Evolutionary conservation across 2,329 filamentous ascomycete genomes (phyloP), one percentile per base, ranked within the genome.

Genomic region (Ophiosphaerella herpotricha): DNA sequence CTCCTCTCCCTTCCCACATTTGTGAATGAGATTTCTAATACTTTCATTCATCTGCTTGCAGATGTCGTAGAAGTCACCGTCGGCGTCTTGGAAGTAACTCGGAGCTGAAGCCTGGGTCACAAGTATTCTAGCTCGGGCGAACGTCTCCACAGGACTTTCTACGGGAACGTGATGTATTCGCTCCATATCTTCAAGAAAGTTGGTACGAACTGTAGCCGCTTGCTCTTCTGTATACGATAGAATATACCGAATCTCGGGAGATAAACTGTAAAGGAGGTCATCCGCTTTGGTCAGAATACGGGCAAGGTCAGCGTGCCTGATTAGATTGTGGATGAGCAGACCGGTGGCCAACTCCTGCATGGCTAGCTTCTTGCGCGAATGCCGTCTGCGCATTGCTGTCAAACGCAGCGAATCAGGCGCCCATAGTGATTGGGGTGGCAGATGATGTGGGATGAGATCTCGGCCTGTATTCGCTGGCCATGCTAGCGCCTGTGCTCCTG

Each of bases 371-470:
- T 78, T 78, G 47, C 70, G 66, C 0, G 64, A 68, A 58, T 74
- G 75, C 32, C 67, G 60, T 33, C 54, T 66, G 8, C 61, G 52
- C 29, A 71, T 55, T 0, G 71, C 68, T 14, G 63, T 68, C 32
- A 52, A 40, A 13, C 73, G 74, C 12, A 60, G 44, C 7, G 45
- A 14, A n/a, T 71, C 65, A 0, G 60, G 46, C 2, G 77, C 74
- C 64, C 77, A 80, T 23, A 79, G 60, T 3, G 77, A 80, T 45
- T 79, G 74, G 3, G 78, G 77, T 7, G 77, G 71, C 21, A 79
- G 57, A 45, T 72, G 56, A 26, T 69, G 50, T 3, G 54, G 55
- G 12, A 65, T 51, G 31, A 74, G 40, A 4, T 49, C 46, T 13
- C 59, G 57, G 2, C 74, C 76, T 13, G 76, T 78, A 48, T 76